Evolutionary conservation across 108 stramenopile species (phyloP), one percentile per base, ranked within the genome.

Genomic region (Aurantiochytrium sp.): DNA sequence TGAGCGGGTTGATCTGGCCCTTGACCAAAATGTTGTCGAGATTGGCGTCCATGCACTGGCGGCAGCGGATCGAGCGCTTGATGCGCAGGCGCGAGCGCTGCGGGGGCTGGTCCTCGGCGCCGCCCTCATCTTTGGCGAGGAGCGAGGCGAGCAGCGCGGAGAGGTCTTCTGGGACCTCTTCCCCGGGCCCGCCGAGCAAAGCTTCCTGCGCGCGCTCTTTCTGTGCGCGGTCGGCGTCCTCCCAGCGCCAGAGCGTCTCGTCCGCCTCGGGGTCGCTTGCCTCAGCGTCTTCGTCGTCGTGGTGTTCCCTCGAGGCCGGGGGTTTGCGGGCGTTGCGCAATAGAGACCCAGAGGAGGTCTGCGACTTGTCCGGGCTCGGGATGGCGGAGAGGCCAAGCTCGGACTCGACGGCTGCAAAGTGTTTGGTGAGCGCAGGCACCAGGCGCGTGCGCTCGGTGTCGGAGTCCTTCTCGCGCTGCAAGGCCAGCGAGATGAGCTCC

Each of bases 171-270:
- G 59, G 59, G 15, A 27, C 10, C 59, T 30, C 27, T 8, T 65
- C 19, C 1, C 19, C 59, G 10, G 59, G 59, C 34, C 10, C 15
- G 32, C 59, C 59, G 24, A 65, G 34, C 8, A 65, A 19, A 17
- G 59, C 59, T 27, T 65, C 32, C 22, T 65, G 22, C 27, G 59
- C 15, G 12, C 73, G 39, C 6, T 12, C 6, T 12, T 24, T 37
- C 73, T 12, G 21, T 30, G 45, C 45, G 32, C 27, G n/a, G 32
- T 81, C 73, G 1, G 27, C 39, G 27, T 81, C 73, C 24, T 81
- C 45, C 73, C 73, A 81, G n/a, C 73, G 39, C 73, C 73, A 81
- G 59, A 65, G 59, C 6, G 32, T 24, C 27, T 65, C 59, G 34
- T 65, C 19, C 32, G 34, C 34, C 21, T 54, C 53, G 17, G 12